Evolutionary conservation across 2,329 filamentous ascomycete genomes (phyloP).

Genomic region (Sarocladium kiliense): DNA sequence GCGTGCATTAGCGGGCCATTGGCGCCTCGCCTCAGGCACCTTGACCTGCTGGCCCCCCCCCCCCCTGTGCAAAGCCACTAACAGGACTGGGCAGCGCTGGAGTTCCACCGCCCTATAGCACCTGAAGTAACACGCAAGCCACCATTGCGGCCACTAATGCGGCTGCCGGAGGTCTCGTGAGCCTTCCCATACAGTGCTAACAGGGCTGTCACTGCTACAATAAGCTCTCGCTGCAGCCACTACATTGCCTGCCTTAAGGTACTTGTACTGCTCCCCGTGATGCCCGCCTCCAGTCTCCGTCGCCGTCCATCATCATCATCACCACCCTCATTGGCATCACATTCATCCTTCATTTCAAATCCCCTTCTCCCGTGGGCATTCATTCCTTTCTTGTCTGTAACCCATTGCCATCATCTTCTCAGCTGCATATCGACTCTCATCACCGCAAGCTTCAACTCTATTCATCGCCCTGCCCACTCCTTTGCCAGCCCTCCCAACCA

Average conservation of each 20-base stretch:
- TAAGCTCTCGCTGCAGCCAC: no score
- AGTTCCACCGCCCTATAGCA: slow-evolving; percentile 8
- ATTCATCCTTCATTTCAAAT: no score
- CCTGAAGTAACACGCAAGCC: slow-evolving; percentile 3
- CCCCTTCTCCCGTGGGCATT: no score
- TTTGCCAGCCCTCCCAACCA: background rate
- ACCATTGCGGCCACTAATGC: slow-evolving; percentile 5
- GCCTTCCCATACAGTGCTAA: background rate
- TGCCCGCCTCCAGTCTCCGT: no score
- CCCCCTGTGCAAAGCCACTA: background rate
- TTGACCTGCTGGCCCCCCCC: background rate
- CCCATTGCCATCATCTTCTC: no score
- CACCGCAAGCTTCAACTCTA: background rate
- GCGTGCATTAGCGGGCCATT: slow-evolving; percentile 5
- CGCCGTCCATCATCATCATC: no score
- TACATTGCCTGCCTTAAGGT: no score
- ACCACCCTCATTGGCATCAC: no score
- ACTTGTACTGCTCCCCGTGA: no score
- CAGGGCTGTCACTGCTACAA: background rate
- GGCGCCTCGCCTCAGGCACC: background rate
- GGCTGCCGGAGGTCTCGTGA: slow-evolving; percentile 6
- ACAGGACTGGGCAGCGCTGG: background rate
- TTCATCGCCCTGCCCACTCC: background rate
- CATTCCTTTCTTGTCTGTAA: no score
- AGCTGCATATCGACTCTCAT: no score